phyloP scores from a whole-genome alignment of 805 yeast genomes.

The Candida succiphila region DNA sequence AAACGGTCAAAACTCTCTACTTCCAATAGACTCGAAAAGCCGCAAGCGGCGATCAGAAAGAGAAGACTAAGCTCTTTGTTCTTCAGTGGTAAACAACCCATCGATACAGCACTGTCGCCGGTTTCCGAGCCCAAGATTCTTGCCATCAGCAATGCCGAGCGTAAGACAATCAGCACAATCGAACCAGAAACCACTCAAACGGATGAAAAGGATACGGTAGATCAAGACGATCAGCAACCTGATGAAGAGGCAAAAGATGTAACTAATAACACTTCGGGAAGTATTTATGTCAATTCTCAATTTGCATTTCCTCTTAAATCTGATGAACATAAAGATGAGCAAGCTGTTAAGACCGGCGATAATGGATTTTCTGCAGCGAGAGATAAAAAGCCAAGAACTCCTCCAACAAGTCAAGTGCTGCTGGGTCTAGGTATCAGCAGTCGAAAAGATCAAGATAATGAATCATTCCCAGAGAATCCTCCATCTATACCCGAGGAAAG shows the following conservation, averaged over 20 bases:
- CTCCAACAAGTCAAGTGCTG: slow-evolving; percentile 1
- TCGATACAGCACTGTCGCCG: no score
- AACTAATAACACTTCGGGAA: slow-evolving; percentile 10
- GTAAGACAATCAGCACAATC: no score
- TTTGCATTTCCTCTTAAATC: slow-evolving; percentile 20
- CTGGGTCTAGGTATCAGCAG: neutral
- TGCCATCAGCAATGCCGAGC: no score
- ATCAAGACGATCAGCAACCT: no score
- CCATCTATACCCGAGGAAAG: neutral
- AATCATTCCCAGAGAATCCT: neutral
- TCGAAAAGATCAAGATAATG: neutral
- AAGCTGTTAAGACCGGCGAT: neutral
- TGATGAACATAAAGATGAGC: neutral
- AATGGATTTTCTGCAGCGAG: neutral
- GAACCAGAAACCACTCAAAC: no score
- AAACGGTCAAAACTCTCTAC: no score
- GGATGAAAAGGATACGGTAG: neutral
- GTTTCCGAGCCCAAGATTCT: no score
- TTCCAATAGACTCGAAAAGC: no score
- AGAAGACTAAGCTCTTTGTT: no score
- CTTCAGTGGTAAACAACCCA: no score
- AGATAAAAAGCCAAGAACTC: slow-evolving; percentile 1
- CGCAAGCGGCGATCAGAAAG: no score
- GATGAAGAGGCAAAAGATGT: no score
- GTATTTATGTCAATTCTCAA: slow-evolving; percentile 19